Evolutionary conservation across 352 stramenopile species (phyloP).

Genomic region (Phytopythium vexans): DNA sequence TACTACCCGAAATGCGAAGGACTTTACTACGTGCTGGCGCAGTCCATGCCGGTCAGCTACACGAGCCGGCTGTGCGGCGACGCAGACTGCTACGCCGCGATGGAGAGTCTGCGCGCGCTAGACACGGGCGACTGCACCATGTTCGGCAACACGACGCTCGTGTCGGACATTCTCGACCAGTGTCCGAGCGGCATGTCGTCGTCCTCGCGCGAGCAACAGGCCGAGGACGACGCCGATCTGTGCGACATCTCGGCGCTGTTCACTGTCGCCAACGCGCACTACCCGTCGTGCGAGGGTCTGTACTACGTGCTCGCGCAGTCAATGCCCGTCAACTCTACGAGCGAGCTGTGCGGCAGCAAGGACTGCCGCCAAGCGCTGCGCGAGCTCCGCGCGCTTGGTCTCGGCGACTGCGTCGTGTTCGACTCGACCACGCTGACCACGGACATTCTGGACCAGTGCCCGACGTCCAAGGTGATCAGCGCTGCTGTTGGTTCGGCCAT

Average conservation of each 20-base stretch:
- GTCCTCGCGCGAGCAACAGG: neutral
- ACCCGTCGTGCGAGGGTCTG: conserved; percentile 12
- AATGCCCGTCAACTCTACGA: conserved; percentile 18
- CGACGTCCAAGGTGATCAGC: neutral
- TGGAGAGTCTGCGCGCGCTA: conserved; percentile 14
- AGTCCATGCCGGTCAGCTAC: conserved; percentile 22
- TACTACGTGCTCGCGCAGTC: conserved; percentile 23
- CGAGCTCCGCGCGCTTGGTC: conserved; percentile 11
- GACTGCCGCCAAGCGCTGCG: conserved; percentile 16
- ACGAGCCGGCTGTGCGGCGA: conserved; percentile 15
- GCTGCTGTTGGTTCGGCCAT: neutral
- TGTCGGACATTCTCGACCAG: conserved; percentile 19
- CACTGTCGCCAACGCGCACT: conserved; percentile 16
- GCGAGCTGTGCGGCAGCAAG: conserved; percentile 10
- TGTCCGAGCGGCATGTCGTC: conserved; percentile 8
- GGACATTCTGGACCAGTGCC: conserved; percentile 24
- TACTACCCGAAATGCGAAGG: conserved; percentile 15
- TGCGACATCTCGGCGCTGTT: conserved; percentile 21
- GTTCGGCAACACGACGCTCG: conserved; percentile 16
- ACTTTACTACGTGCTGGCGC: conserved; percentile 23
- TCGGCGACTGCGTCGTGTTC: conserved; percentile 29
- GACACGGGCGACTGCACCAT: conserved; percentile 24
- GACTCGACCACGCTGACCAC: conserved; percentile 15
- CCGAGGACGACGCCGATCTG: neutral
- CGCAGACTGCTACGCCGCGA: conserved; percentile 15